Base-by-base conservation (phyloP, 371 early-diverging fungal genomes). In the Phascolomyces articulosus region DNA sequence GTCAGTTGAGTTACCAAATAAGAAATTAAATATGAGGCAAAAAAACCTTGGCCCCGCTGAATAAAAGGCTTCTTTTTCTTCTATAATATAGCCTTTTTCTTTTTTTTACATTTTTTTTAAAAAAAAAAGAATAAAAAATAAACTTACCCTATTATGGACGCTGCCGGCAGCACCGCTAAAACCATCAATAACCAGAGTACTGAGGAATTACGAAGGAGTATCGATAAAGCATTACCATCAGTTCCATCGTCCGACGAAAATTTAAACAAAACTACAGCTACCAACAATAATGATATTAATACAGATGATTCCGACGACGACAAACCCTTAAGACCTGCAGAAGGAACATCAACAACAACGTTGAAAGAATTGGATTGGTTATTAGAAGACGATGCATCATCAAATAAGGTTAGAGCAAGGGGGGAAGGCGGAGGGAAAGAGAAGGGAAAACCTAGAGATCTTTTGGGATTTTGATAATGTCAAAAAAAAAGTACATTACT, bases 341-440 rank as follows among this genome's bases (percentile, higher is more conserved):
- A 44, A 8, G 54, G 20, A 11, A 9, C 31, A 49, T 27, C 55
- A 28, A 34, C 60, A 28, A 34, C 60, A 28, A 61, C 72, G n/a
- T 47, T 77, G 27, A 64, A 65, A 54, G 70, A 73, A 63, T 67
- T 79, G 1, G 79, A 79, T 34, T 62, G 66, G n/a, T 58, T 79
- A 10, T 65, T 79, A 26, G 55, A 70, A 38, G 60, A 65, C 48
- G 47, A 62, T 27, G 8, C n/a, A 23, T 8, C 47, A 44, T 15
- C 44, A n/a, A n/a, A 44, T 2, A 44, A 44, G 44, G 44, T 44
- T 44, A 15, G 44, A 44, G 16, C 15, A 44, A 44, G 1, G 16
- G 44, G 16, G 4, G 38, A 38, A 38, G 38, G n/a, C n/a, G n/a
- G n/a, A n/a, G n/a, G n/a, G n/a, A n/a, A n/a, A 28, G 20, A n/a